Evolutionary conservation across 1,284 basidiomycete genomes (phyloP), one percentile per base, ranked within the genome.

Genomic region (Irpex rosettiformis): DNA sequence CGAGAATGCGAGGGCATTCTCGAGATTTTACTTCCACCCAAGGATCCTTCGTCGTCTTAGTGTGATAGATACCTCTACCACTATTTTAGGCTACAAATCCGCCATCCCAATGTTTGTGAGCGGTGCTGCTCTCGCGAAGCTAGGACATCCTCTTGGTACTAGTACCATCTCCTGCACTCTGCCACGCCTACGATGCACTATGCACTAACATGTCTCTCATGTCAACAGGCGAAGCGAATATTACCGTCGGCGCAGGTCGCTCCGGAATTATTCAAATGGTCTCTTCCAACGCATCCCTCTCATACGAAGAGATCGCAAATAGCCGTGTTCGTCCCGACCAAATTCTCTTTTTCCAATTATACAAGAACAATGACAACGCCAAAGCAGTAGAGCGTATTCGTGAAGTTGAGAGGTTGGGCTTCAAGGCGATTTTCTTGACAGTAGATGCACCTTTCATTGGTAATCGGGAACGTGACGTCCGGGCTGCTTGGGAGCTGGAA

Each of bases 371-470:
- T 52, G 82, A 93, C 67, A 82, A 93, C 54, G 69, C 74, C 3
- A 77, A 84, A 25, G 91, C 93, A 1, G 84, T 85, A 65, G 80
- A 84, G 62, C 85, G 91, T 37, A 80, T 97, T 30, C 79, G 78
- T 45, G 86, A 91, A 61, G 81, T 94, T 22, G 87, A 91, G 64
- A 67, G 71, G 18, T 73, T 89, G 8, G 91, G 91, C 0, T 93
- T 89, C 72, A 91, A 87, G 56, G 94, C 93, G 1, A 91, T 98
- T 56, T 93, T 94, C 72, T 75, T 97, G 48, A 97, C 95, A 0
- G 94, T 96, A 2, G 95, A 97, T 74, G 93, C 94, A 5, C 80
- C 93, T 3, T 85, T 93, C 6, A 82, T 91, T 5, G 91, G 94
- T 11, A 94, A 95, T 68, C 81, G 94, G 42, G 95, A 97, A 73